Percentiles rank a stretch among this genome's conserved stretches.
Conservation (phyloP, 805 yeast genomes). For the Nakazawaea sp. region DNA sequence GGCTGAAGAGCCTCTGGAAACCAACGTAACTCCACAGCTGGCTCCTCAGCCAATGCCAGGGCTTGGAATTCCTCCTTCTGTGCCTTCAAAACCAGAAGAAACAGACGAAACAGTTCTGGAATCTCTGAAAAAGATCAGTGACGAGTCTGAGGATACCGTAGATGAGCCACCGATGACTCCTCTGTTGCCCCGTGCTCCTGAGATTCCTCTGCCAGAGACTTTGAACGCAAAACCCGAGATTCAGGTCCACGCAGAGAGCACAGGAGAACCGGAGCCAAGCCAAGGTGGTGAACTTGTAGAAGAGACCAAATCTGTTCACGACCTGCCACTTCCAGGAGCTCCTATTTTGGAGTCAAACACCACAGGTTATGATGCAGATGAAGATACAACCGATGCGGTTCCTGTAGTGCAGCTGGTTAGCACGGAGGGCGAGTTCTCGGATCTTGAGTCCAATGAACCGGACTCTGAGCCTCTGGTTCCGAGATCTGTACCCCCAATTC, state of each 20-base stretch:
- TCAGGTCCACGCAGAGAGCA: not conserved
- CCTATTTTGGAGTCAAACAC: slow-evolving; percentile 14
- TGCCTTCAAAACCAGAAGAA: slow-evolving; percentile 7
- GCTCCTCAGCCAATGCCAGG: slow-evolving; percentile 12
- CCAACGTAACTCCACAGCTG: not conserved
- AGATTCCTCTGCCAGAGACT: too few species aligned
- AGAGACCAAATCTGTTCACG: not conserved
- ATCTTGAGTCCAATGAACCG: slow-evolving; percentile 10
- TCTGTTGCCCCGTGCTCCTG: too few species aligned
- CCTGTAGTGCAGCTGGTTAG: slow-evolving; percentile 12
- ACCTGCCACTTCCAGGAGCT: slow-evolving; percentile 2
- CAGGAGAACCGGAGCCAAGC: not conserved
- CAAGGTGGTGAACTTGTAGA: not conserved
- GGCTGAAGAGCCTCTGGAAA: slow-evolving; percentile 14
- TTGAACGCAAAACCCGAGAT: slow-evolving; percentile 2
- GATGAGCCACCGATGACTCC: too few species aligned
- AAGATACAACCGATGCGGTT: slow-evolving; percentile 24
- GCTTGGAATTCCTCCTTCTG: slow-evolving; percentile 12
- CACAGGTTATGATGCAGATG: slow-evolving; percentile 72
- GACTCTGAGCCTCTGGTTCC: slow-evolving; percentile 13
- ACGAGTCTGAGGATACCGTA: not conserved
- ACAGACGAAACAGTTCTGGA: slow-evolving; percentile 3
- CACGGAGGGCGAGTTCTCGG: too few species aligned
- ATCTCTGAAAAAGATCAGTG: not conserved
- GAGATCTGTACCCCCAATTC: slow-evolving; percentile 13